Conservation (phyloP, 1,139 yeast species). For the Trichomonascaceae sp. region DNA sequence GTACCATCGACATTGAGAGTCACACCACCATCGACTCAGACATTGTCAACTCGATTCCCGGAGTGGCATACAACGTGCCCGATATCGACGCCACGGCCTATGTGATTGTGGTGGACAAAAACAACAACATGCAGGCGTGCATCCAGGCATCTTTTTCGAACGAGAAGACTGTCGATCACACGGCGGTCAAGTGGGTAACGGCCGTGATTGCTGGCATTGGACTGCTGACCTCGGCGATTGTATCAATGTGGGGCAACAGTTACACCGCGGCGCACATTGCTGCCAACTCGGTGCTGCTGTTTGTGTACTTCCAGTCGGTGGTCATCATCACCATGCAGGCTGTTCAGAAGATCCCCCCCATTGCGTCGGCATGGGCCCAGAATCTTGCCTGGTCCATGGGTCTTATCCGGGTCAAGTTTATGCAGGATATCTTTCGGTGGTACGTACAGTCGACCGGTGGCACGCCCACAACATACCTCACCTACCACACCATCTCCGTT, state of each 20-base stretch:
- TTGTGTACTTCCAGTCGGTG: constrained; percentile 84
- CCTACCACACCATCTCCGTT: constrained; percentile 38
- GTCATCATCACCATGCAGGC: constrained; percentile 95
- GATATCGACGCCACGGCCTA: constrained; percentile 89
- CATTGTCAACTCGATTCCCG: constrained; percentile 50
- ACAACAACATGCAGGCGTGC: constrained; percentile 55
- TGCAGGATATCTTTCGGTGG: constrained; percentile 87
- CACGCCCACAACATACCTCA: constrained; percentile 55
- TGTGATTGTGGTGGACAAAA: constrained; percentile 43
- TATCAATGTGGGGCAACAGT: constrained; percentile 83
- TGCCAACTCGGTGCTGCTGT: constrained; percentile 80
- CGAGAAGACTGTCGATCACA: constrained; percentile 86
- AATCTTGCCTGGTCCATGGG: constrained; percentile 96
- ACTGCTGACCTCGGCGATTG: constrained; percentile 70
- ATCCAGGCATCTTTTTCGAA: constrained; percentile 75
- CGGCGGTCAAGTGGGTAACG: constrained; percentile 94
- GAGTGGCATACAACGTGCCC: constrained; percentile 79
- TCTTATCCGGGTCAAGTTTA: constrained; percentile 57
- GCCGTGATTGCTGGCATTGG: constrained; percentile 91
- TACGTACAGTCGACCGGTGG: constrained; percentile 95
- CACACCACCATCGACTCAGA: constrained; percentile 33
- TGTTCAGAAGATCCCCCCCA: constrained; percentile 85
- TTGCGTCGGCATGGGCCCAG: constrained; percentile 96
- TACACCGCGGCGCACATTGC: constrained; percentile 95
- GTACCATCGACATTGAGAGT: constrained; percentile 65